Evolutionary conservation across 2,329 filamentous ascomycete species (phyloP).

Genomic region (Blastomyces percursus): DNA sequence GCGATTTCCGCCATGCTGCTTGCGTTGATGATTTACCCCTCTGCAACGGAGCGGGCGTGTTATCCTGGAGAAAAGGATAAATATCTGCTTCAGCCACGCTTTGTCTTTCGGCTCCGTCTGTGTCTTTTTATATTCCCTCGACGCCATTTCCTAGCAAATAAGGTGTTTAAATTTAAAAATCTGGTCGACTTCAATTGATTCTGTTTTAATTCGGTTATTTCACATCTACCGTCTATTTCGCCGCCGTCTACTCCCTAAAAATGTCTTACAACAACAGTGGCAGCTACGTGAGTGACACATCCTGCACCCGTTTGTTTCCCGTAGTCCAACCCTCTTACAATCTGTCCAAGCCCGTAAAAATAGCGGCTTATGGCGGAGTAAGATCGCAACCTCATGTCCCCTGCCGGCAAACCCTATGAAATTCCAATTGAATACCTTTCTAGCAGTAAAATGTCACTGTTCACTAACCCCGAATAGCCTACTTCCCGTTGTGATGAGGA

Average conservation of each 20-base stretch:
- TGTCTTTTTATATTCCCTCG: background rate
- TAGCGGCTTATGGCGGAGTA: background rate
- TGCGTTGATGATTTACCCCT: background rate
- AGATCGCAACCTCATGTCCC: background rate
- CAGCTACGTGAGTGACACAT: background rate
- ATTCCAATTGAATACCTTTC: background rate
- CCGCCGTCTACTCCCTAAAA: background rate
- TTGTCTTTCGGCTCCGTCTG: background rate
- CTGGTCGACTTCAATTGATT: background rate
- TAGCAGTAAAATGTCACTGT: background rate
- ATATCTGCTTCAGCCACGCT: background rate
- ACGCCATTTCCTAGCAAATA: background rate
- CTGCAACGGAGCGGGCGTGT: background rate
- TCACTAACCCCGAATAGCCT: background rate
- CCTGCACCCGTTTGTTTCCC: background rate
- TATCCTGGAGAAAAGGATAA: background rate
- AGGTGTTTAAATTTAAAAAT: no score
- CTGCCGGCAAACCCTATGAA: background rate
- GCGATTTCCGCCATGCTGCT: background rate
- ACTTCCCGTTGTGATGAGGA: background rate
- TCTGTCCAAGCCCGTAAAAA: background rate
- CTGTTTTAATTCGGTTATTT: background rate
- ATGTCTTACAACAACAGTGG: constrained; percentile 3
- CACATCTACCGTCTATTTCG: background rate
- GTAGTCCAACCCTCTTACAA: background rate